phyloP scores from a whole-genome alignment of 169 alveolate genomes.

The Eimeria tenella region DNA sequence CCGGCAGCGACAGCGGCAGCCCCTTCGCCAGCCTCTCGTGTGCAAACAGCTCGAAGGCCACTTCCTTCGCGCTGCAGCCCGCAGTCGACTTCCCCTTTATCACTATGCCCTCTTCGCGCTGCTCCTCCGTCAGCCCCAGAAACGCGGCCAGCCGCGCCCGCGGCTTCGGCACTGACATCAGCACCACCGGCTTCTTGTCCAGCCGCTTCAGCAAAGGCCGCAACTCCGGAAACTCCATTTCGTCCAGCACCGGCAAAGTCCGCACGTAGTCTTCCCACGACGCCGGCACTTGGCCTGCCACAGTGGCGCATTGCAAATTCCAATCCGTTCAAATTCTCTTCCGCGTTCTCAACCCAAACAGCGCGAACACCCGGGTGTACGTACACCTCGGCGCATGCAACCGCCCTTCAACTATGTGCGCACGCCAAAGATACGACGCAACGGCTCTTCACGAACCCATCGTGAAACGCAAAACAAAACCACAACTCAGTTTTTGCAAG shows the following conservation, averaged over 20 bases:
- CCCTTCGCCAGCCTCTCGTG: slow-evolving; percentile 52
- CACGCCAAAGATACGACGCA: no score
- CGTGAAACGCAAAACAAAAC: no score
- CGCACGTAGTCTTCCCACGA: slow-evolving; percentile 59
- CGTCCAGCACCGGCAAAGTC: slow-evolving; percentile 67
- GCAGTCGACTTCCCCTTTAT: slow-evolving; percentile 47
- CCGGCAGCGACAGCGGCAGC: slow-evolving; percentile 63
- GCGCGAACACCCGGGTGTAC: neutral
- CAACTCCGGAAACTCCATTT: slow-evolving; percentile 52
- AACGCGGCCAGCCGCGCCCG: slow-evolving; percentile 43
- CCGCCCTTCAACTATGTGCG: no score
- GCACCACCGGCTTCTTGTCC: slow-evolving; percentile 16
- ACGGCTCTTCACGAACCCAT: no score
- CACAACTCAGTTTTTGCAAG: no score
- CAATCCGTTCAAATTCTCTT: neutral
- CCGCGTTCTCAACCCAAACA: neutral
- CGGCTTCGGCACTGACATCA: slow-evolving; percentile 47
- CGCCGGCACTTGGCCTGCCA: slow-evolving; percentile 59
- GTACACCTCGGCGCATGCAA: no score
- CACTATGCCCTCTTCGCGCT: slow-evolving; percentile 65
- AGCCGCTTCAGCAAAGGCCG: slow-evolving; percentile 33
- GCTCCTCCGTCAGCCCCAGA: slow-evolving; percentile 42
- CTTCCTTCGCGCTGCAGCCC: slow-evolving; percentile 35
- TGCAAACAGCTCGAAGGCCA: slow-evolving; percentile 55
- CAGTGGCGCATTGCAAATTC: neutral